These are phyloP conservation scores for Furcasterigmium furcatum DNA, from an alignment of 2,329 filamentous ascomycete genomes.

Conservation along the genomic window DNA sequence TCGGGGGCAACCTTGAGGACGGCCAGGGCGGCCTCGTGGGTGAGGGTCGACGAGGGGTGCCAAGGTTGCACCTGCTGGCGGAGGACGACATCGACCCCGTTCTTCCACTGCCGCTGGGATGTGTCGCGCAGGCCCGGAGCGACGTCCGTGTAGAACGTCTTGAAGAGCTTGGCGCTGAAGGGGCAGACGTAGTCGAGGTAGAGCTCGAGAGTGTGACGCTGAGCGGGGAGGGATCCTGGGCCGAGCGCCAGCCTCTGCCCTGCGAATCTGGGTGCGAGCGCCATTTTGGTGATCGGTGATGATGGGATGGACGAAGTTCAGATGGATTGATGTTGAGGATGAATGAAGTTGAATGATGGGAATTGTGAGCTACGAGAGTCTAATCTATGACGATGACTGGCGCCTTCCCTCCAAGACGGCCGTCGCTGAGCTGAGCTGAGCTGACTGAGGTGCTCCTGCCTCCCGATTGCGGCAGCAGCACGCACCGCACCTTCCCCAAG, in stretches of 20 bases:
- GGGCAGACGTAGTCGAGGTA: slow-evolving; percentile 92
- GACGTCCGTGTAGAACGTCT: slow-evolving; percentile 67
- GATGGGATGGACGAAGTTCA: neutral
- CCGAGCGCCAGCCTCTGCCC: slow-evolving; percentile 62
- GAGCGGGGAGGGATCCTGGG: slow-evolving; percentile 32
- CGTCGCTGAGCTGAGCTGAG: neutral
- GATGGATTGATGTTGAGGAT: neutral
- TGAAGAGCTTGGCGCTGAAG: slow-evolving; percentile 66
- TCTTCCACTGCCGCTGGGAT: slow-evolving; percentile 45
- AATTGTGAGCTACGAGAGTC: neutral
- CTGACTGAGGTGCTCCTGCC: neutral
- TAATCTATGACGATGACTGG: no score
- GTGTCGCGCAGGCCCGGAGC: slow-evolving; percentile 61
- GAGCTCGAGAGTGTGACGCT: slow-evolving; percentile 58
- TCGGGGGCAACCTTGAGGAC: slow-evolving; percentile 68
- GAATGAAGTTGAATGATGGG: neutral
- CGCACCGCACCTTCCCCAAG: neutral
- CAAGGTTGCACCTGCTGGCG: slow-evolving; percentile 92
- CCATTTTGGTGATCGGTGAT: slow-evolving; percentile 49
- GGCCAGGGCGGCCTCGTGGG: slow-evolving; percentile 80
- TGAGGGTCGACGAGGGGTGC: slow-evolving; percentile 82
- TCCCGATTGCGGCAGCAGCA: neutral
- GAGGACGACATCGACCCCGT: slow-evolving; percentile 72
- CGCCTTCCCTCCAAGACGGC: no score
- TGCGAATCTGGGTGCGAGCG: slow-evolving; percentile 73